A percentile compares a stretch with the other conserved stretches of the same genome.
phyloP scores from a whole-genome alignment of 768 basidiomycete genomes.

The Amanita polypyramis region DNA sequence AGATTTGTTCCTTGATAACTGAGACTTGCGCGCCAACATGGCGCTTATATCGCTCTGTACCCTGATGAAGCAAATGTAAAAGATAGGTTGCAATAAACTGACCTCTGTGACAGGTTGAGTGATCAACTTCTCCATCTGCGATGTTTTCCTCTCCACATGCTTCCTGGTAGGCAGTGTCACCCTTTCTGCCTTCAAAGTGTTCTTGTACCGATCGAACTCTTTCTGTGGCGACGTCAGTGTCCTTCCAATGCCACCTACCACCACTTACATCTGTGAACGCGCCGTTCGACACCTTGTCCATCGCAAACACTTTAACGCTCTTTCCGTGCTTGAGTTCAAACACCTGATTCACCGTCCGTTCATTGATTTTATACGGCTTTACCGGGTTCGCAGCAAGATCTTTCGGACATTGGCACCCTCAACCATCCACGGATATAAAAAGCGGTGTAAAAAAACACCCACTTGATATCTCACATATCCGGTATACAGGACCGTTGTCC shows the following conservation, averaged over 20 bases:
- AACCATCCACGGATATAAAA: slow-evolving; percentile 4
- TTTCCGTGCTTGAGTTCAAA: slow-evolving; percentile 75
- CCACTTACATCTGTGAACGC: slow-evolving; percentile 48
- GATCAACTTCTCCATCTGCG: slow-evolving; percentile 47
- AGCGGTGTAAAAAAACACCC: slow-evolving; percentile 19
- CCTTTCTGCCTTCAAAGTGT: slow-evolving; percentile 35
- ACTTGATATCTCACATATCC: slow-evolving; percentile 77
- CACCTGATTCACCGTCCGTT: slow-evolving; percentile 48
- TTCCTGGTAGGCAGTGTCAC: slow-evolving; percentile 59
- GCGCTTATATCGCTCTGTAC: slow-evolving; percentile 68
- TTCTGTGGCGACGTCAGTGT: slow-evolving; percentile 30
- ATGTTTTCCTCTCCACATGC: slow-evolving; percentile 53
- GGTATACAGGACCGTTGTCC: slow-evolving; percentile 50
- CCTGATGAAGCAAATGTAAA: slow-evolving; percentile 8
- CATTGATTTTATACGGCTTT: slow-evolving; percentile 67
- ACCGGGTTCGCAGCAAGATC: slow-evolving; percentile 40
- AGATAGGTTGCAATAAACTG: slow-evolving; percentile 12
- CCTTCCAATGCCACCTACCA: not conserved
- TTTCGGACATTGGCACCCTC: slow-evolving; percentile 13
- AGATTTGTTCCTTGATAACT: slow-evolving; percentile 22
- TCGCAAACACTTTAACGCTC: slow-evolving; percentile 45
- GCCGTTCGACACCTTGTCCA: slow-evolving; percentile 85
- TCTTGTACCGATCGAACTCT: slow-evolving; percentile 58
- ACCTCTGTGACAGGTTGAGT: slow-evolving; percentile 76
- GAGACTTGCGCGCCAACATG: slow-evolving; percentile 64